Evolutionary conservation across 2,329 filamentous ascomycete species (phyloP), one percentile per base, ranked within the genome.

Genomic region (Diaporthe vexans): DNA sequence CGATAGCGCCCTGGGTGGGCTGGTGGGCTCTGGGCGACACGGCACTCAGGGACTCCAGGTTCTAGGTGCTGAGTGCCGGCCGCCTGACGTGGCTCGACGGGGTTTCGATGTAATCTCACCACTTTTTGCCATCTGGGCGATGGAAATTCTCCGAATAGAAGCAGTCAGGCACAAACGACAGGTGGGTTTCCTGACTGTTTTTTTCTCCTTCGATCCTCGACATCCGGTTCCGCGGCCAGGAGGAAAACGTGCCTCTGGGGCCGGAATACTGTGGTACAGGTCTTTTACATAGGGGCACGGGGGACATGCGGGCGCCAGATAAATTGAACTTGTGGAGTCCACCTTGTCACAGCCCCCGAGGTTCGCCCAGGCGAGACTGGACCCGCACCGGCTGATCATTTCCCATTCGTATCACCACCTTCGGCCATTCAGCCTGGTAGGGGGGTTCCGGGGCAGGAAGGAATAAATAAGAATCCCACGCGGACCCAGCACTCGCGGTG

Each of bases 241-340:
- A 51, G 21, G 4, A 40, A 40, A 40, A 54, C 63, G 33, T 68
- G 63, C 48, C 43, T n/a, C 8, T n/a, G 33, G 21, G 43, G 69
- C 48, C 33, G 43, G 15, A 71, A 35, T n/a, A n/a, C n/a, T n/a
- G n/a, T n/a, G n/a, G n/a, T n/a, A 29, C 35, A 24, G 8, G 24
- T 46, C 58, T 46, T 46, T 29, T 46, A 46, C 35, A 19, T 46
- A 63, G 37, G 58, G 58, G 58, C 58, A 46, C 15, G n/a, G 15
- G 69, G 57, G 24, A 24, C 51, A 26, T 58, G 54, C 46, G 63
- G 58, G 58, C 70, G 51, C 57, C 70, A 61, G 70, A 61, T 72
- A 72, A 63, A 72, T 72, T 72, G 70, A 52, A n/a, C 46, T 24
- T 63, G 70, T 72, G 70, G 70, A 61, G 70, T 61, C 46, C 13